Evolutionary conservation across 352 stramenopile species (phyloP).

Genomic region (Globisporangium irregulare): DNA sequence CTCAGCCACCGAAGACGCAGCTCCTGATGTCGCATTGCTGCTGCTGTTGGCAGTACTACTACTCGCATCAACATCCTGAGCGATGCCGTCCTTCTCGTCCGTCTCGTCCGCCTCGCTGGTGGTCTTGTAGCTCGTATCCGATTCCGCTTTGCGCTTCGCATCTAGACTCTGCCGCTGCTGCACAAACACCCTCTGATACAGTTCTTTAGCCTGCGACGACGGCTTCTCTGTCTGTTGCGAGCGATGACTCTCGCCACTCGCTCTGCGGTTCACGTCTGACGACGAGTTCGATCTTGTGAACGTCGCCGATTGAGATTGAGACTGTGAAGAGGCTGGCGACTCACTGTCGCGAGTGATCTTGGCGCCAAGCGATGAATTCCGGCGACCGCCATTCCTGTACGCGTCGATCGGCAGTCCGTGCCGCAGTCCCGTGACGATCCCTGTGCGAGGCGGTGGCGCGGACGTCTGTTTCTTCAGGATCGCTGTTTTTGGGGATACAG

Average conservation of each 20-base stretch:
- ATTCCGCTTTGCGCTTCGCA: neutral
- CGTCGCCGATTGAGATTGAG: neutral
- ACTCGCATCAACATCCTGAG: neutral
- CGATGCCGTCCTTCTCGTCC: constrained; percentile 6
- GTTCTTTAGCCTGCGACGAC: neutral
- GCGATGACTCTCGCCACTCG: neutral
- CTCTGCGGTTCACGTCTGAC: neutral
- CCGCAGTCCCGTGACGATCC: neutral
- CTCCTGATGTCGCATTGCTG: neutral
- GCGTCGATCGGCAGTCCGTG: constrained; percentile 5
- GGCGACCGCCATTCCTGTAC: constrained; percentile 8
- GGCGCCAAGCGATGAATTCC: neutral
- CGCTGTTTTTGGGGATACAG: neutral
- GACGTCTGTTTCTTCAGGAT: constrained; percentile 3
- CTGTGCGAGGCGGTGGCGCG: neutral
- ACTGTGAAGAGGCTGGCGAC: neutral
- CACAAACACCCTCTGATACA: neutral
- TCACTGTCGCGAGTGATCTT: constrained; percentile 3
- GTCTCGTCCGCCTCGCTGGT: neutral
- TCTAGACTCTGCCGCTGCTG: constrained; percentile 4
- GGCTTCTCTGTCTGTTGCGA: neutral
- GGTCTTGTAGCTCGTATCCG: neutral
- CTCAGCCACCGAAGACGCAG: neutral
- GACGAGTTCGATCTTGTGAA: neutral
- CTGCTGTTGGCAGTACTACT: neutral